Percentiles rank a stretch among this genome's conserved stretches.
These are phyloP conservation scores for Phylloporus scabripes DNA, from an alignment of 768 basidiomycete genomes.

Conservation along the genomic window DNA sequence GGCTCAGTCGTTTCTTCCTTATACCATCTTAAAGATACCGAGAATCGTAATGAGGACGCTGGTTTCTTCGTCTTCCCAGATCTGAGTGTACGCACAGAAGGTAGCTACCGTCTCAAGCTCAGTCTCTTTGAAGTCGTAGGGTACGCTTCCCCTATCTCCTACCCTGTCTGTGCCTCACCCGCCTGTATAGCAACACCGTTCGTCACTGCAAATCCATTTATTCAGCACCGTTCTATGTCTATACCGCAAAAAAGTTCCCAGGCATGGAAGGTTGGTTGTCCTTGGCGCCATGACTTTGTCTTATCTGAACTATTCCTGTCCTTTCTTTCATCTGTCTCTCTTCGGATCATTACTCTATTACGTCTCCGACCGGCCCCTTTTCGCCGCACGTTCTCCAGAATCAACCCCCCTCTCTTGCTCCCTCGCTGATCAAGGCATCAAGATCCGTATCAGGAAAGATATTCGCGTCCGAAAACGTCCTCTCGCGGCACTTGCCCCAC, in stretches of 20 bases:
- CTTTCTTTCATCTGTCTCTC: constrained; percentile 10
- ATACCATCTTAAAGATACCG: constrained; percentile 82
- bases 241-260: constrained; percentile 94
- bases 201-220: constrained; percentile 88
- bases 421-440: constrained; percentile 93
- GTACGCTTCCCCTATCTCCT: constrained; percentile 42
- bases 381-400: constrained; percentile 40
- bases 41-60: constrained; percentile 60
- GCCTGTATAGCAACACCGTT: constrained; percentile 60
- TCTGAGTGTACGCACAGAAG: constrained; percentile 87
- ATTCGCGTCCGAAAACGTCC: constrained; percentile 77
- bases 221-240: constrained; percentile 88
- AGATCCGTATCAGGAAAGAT: constrained; percentile 90
- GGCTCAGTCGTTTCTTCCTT: constrained; percentile 86
- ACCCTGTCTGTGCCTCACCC: constrained; percentile 6
- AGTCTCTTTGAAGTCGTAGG: constrained; percentile 87
- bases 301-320: constrained; percentile 17
- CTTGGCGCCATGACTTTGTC: constrained; percentile 3
- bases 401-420: constrained; percentile 86
- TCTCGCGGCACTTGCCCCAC: constrained; percentile 31
- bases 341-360: constrained; percentile 18
- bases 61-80: constrained; percentile 98
- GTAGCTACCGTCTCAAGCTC: constrained; percentile 69
- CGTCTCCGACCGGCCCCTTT: constrained; percentile 8
- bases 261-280: constrained; percentile 79